Evolutionary conservation across 2,329 filamentous ascomycete genomes (phyloP), one percentile per base, ranked within the genome.

Genomic region (Magnaporthales sp.): DNA sequence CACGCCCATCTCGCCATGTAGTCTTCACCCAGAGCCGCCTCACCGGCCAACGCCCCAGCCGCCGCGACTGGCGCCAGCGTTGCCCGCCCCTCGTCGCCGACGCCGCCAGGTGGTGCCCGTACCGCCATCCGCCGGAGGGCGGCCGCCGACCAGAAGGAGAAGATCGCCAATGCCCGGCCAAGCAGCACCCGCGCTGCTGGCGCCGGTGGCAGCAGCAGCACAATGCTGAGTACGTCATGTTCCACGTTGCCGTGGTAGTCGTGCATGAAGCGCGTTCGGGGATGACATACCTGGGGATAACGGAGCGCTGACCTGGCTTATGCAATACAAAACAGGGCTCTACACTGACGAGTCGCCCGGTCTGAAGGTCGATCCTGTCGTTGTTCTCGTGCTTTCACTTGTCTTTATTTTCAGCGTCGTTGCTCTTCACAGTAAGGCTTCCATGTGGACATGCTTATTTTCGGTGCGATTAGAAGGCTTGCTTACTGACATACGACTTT

Each of bases 341-440:
- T 99, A 99, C 88, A 99, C 95, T 67, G 95, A 99, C 77, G 95
- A 99, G 84, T 96, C 92, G 71, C 95, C 95, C 68, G 95, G 95
- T 69, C 84, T 99, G 74, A 97, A 97, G 84, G 95, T 99, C 71
- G 95, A 99, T 79, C 95, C 95, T 26, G 95, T 99, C 68, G 93
- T 99, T 71, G 94, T 99, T 70, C 86, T 99, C 75, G 95, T 97
- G 72, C 85, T 99, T 73, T 96, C 92, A 75, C 87, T 99, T 74
- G 95, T 96, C 70, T 99, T 99, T 81, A 99, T 99, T 80, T 97
- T 99, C 83, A 95, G 91, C 76, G 95, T 99, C 76, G 95, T 99
- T 75, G 93, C 93, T 73, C 85, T 99, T 76, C 95, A 99, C 83
- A 93, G 95, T 98, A 88, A 73, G 92, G 84, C n/a, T 8, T 26